Evolutionary conservation across 805 yeast genomes (phyloP).

Genomic region (Starmerella floris): DNA sequence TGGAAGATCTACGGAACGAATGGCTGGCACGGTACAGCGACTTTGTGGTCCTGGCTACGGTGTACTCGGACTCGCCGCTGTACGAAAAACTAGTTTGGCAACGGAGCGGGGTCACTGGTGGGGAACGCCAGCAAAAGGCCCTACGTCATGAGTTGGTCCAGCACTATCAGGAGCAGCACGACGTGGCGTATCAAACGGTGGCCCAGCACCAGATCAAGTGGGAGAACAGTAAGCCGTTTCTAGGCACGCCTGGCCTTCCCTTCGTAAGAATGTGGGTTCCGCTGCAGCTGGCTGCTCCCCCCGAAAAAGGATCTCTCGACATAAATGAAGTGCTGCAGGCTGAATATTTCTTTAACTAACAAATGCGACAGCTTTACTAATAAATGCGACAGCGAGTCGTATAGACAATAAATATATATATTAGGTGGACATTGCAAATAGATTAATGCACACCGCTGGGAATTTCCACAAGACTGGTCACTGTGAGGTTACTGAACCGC

Average conservation of each 20-base stretch:
- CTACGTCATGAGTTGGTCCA: constrained; percentile 73
- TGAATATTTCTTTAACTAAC: constrained; percentile 49
- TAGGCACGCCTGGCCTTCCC: constrained; percentile 8
- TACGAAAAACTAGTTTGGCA: constrained; percentile 38
- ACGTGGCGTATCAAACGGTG: constrained; percentile 46
- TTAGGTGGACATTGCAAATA: too few species aligned
- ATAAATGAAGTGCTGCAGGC: constrained; percentile 53
- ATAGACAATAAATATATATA: too few species aligned
- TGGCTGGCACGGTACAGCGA: constrained; percentile 61
- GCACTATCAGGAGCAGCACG: constrained; percentile 58
- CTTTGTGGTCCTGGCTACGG: constrained; percentile 42
- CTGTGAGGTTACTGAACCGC: too few species aligned
- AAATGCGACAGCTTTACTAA: too few species aligned
- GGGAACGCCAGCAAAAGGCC: constrained; percentile 34
- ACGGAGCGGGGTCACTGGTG: constrained; percentile 6
- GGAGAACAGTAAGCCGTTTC: constrained; percentile 55
- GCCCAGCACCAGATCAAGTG: constrained; percentile 30
- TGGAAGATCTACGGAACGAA: constrained; percentile 53
- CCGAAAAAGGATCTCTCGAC: constrained; percentile 63
- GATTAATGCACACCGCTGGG: too few species aligned
- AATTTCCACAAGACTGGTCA: too few species aligned
- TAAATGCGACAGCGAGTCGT: too few species aligned
- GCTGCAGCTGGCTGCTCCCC: constrained; percentile 50
- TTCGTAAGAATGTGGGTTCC: constrained; percentile 39
- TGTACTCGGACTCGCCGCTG: constrained; percentile 38